These are phyloP conservation scores for Penicillium sp. DNA, from an alignment of 2,329 filamentous ascomycete genomes.

Conservation along the genomic window DNA sequence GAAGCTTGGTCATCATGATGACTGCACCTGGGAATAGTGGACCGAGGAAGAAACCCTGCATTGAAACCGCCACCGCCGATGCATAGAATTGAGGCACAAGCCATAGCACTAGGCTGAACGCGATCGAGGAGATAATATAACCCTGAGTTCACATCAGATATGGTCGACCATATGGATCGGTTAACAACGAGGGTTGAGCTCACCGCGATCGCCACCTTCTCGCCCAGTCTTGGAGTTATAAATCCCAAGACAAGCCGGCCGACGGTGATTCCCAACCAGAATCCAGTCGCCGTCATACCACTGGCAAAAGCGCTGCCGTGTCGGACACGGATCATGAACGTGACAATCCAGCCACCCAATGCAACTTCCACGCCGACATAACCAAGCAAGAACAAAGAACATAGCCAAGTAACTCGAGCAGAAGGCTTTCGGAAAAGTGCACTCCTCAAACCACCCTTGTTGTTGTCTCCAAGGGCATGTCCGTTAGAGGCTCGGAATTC, in stretches of 20 bases:
- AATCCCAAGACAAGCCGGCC: conserved; percentile 75
- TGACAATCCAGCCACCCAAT: conserved; percentile 78
- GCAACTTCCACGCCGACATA: conserved; percentile 75
- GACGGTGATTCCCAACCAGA: conserved; percentile 80
- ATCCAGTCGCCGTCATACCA: conserved; percentile 75
- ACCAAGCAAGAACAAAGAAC: conserved; percentile 68
- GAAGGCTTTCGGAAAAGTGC: conserved; percentile 22
- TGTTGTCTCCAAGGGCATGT: conserved; percentile 6
- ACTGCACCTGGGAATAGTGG: conserved; percentile 77
- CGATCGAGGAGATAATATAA: conserved; percentile 68
- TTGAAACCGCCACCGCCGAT: conserved; percentile 68
- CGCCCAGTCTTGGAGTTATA: conserved; percentile 67
- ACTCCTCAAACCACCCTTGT: conserved; percentile 21
- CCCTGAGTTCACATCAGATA: conserved; percentile 13
- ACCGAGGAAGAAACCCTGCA: conserved; percentile 78
- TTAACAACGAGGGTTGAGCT: background rate
- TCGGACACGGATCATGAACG: conserved; percentile 81
- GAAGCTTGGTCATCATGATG: conserved; percentile 70
- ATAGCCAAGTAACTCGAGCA: conserved; percentile 29
- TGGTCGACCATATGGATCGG: too few relatives aligned
- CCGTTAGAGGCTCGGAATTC: conserved; percentile 15
- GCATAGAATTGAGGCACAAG: conserved; percentile 75
- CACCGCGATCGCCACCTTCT: conserved; percentile 63
- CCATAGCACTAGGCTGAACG: conserved; percentile 74
- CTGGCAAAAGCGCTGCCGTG: conserved; percentile 68